Percentiles rank a stretch among this genome's conserved stretches.
Conservation (phyloP, 1,139 yeast species). For the Debaryomyces coudertii region DNA sequence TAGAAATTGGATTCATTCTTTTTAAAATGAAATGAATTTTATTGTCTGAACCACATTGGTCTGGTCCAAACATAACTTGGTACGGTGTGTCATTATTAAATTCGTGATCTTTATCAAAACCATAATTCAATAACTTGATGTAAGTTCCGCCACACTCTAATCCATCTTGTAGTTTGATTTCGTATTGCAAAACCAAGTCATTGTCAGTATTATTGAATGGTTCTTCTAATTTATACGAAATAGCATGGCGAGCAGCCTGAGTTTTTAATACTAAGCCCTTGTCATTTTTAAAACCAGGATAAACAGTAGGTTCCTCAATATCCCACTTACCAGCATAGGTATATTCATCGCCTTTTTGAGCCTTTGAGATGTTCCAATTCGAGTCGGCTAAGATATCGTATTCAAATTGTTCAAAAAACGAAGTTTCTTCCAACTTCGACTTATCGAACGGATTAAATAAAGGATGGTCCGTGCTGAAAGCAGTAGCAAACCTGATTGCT, state of each 20-base stretch:
- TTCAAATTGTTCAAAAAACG: conserved; percentile 74
- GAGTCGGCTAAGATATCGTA: conserved; percentile 39
- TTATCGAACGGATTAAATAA: conserved; percentile 35
- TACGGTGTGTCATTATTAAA: conserved; percentile 70
- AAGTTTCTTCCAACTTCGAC: conserved; percentile 32
- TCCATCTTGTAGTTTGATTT: conserved; percentile 78
- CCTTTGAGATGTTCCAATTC: conserved; percentile 67
- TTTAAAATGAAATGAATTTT: conserved; percentile 76
- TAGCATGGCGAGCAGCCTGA: conserved; percentile 80
- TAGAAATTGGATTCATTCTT: conserved; percentile 58
- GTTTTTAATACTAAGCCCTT: conserved; percentile 75
- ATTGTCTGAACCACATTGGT: conserved; percentile 79
- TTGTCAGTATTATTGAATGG: conserved; percentile 59
- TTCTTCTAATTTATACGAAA: conserved; percentile 58
- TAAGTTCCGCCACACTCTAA: conserved; percentile 89
- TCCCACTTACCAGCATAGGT: conserved; percentile 75
- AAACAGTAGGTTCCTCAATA: conserved; percentile 54
- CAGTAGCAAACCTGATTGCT: not conserved
- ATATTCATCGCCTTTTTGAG: conserved; percentile 56
- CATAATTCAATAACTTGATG: conserved; percentile 64
- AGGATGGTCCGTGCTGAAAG: conserved; percentile 2
- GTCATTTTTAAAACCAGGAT: conserved; percentile 65
- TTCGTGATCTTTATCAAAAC: conserved; percentile 24
- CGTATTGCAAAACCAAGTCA: conserved; percentile 84
- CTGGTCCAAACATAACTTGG: conserved; percentile 94